Evolutionary conservation across 169 alveolate species (phyloP), one percentile per base, ranked within the genome.

Genomic region (Cryptosporidium andersoni): DNA sequence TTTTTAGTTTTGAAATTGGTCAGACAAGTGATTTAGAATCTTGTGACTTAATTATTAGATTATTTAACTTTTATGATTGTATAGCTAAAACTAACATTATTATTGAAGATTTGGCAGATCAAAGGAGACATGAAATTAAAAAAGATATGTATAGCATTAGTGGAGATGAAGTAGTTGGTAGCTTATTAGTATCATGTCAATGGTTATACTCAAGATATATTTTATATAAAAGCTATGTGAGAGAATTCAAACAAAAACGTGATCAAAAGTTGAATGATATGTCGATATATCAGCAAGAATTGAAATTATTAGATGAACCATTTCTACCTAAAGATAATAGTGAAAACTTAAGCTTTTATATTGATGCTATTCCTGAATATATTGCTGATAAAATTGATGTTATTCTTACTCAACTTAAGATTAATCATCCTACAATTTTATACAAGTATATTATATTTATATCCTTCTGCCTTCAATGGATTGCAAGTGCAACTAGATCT

Each of bases 71-170:
- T 5, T 58, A 39, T 25, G 40, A 58, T 14, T 55, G 60, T 49
- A 42, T 74, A 58, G 85, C 74, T 9, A 68, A 51, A 42, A 58
- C 74, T 45, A 74, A 34, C 37, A 42, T 74, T n/a, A 43, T 74
- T 16, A 37, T 74, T 62, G 85, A 74, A 11, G 85, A 74, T 11
- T 64, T 74, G 12, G 85, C 85, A 12, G 85, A 74, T 63, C 85
- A 74, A 60, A 74, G 85, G 16, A 74, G 60, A 12, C 85, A 74
- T 34, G 85, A 74, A 34, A 14, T 74, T 1, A 55, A 34, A 43
- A 74, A 74, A 34, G 85, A 74, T 2, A 60, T 74, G 40, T 74
- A 74, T 55, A 48, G 64, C 40, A 53, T 9, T 55, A 25, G 14
- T 40, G 68, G 48, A 4, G 58, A 49, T 11, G 49, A 45, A 1